These are phyloP conservation scores for Pogostemon cablin DNA, from an alignment of 257 asterid genomes.

Conservation along the genomic window DNA sequence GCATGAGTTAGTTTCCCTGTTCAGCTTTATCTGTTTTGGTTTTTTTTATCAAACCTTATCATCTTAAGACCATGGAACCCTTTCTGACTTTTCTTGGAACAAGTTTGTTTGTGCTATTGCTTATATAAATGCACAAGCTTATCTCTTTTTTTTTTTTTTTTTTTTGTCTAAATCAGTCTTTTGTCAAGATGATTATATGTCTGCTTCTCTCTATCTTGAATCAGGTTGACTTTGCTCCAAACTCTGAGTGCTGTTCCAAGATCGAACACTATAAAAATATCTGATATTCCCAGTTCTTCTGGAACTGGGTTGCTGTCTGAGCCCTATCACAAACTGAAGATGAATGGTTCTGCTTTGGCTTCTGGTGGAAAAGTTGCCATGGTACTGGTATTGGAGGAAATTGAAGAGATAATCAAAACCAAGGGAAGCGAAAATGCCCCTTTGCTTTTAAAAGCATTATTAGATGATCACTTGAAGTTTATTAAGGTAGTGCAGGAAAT, in stretches of 20 bases:
- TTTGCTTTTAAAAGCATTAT: constrained; percentile 49
- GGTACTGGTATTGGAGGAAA: constrained; percentile 50
- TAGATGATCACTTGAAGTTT: constrained; percentile 45
- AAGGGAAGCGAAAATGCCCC: constrained; percentile 37
- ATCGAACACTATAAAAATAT: constrained; percentile 46
- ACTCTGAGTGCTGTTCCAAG: constrained; percentile 48
- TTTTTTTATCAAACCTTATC: too few species aligned
- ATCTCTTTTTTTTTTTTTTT: neutral
- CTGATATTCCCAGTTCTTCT: constrained; percentile 41
- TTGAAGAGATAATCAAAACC: constrained; percentile 33
- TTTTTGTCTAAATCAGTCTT: constrained; percentile 15
- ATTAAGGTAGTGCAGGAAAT: constrained; percentile 51
- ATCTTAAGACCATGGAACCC: too few species aligned
- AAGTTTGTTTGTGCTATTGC: neutral
- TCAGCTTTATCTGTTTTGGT: neutral
- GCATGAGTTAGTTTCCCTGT: neutral
- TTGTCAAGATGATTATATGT: constrained; percentile 20
- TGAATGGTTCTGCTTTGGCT: constrained; percentile 55
- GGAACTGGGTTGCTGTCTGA: constrained; percentile 44
- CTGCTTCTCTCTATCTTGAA: constrained; percentile 16
- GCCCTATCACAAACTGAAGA: constrained; percentile 45
- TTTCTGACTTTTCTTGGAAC: too few species aligned
- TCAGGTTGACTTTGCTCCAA: constrained; percentile 48
- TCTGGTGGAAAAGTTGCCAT: constrained; percentile 72
- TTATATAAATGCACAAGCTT: constrained; percentile 8